These are phyloP conservation scores for Entomortierella chlamydospora DNA, from an alignment of 192 early-diverging fungal species.

Conservation along the genomic window DNA sequence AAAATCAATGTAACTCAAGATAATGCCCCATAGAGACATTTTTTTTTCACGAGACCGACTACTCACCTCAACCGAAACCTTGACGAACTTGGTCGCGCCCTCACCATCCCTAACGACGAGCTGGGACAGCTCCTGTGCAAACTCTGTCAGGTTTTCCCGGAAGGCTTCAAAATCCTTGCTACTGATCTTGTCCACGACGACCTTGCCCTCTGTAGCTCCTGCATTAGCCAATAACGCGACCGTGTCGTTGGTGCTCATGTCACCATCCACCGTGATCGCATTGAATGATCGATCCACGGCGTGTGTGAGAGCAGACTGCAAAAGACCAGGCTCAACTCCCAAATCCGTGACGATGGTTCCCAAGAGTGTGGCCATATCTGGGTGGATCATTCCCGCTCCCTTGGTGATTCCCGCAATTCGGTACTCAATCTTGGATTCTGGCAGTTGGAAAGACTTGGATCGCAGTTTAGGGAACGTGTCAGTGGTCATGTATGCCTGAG, in stretches of 20 bases:
- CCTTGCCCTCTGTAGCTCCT: slow-evolving; percentile 56
- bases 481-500: slow-evolving; percentile 95
- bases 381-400: slow-evolving; percentile 99
- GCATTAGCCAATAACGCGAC: slow-evolving; percentile 92
- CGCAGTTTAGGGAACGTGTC: slow-evolving; percentile 96
- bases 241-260: slow-evolving; percentile 97
- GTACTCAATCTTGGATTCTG: slow-evolving; percentile 62
- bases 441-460: slow-evolving; percentile 65
- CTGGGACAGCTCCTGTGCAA: slow-evolving; percentile 88
- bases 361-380: slow-evolving; percentile 97
- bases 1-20: background rate
- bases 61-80: slow-evolving; percentile 81
- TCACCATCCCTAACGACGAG: slow-evolving; percentile 96
- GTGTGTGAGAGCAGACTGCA: slow-evolving; percentile 78
- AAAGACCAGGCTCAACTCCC: slow-evolving; percentile 67
- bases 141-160: slow-evolving; percentile 77
- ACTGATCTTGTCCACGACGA: slow-evolving; percentile 52
- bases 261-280: slow-evolving; percentile 94
- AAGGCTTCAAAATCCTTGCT: slow-evolving; percentile 76
- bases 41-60: background rate
- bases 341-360: slow-evolving; percentile 90
- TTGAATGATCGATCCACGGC: slow-evolving; percentile 96
- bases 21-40: background rate
- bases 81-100: slow-evolving; percentile 97
- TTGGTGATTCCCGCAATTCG: slow-evolving; percentile 96